Conservation (phyloP, 148 eudicot species). For the Vaccinium darrowii region DNA sequence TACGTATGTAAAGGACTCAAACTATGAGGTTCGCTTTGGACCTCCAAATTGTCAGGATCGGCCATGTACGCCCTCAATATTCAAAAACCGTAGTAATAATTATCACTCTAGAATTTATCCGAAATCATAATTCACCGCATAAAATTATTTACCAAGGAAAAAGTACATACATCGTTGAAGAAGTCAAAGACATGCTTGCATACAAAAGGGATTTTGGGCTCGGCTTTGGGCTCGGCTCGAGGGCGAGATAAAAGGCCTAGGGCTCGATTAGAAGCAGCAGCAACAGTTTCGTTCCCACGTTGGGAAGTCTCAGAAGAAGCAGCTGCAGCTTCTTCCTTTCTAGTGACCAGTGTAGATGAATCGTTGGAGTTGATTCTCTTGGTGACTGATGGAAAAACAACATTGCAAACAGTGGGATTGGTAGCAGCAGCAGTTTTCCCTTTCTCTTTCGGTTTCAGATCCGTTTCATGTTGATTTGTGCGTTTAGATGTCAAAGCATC, state of each 20-base stretch:
- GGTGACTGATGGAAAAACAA: not conserved
- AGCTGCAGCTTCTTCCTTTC: not conserved
- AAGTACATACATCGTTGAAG: not conserved
- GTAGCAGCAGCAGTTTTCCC: too few relatives aligned
- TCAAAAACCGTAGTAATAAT: too few relatives aligned
- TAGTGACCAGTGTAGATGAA: not conserved
- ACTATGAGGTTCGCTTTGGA: not conserved
- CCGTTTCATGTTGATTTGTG: not conserved
- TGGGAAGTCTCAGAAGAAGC: too few relatives aligned
- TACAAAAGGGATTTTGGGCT: not conserved
- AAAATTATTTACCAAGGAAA: not conserved
- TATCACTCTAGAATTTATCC: too few relatives aligned
- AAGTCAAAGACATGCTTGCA: not conserved
- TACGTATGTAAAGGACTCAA: not conserved
- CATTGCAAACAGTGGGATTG: not conserved
- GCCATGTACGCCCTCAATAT: not conserved
- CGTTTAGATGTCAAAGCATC: not conserved
- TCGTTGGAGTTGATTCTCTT: not conserved
- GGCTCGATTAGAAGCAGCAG: too few relatives aligned
- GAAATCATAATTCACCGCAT: too few relatives aligned
- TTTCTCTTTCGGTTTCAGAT: too few relatives aligned
- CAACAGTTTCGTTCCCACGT: too few relatives aligned
- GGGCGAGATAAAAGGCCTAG: not conserved
- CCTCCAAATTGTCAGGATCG: not conserved
- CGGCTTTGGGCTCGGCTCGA: not conserved